phyloP scores from a whole-genome alignment of 2,329 filamentous ascomycete genomes.

The Venturia nashicola region DNA sequence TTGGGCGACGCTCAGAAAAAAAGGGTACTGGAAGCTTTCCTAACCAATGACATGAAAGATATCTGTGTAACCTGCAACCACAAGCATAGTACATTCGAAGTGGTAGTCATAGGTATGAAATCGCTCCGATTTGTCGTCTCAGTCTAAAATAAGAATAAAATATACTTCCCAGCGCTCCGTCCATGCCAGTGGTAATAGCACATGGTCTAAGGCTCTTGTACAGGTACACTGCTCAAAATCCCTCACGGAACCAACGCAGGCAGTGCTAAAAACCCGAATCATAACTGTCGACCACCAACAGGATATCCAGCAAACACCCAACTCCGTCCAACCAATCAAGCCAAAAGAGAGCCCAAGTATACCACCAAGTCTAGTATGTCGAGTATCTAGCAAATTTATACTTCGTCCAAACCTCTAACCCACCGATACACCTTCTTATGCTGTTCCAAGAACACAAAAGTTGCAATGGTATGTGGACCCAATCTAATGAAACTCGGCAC shows the following conservation, averaged over 20 bases:
- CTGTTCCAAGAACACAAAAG: conserved; percentile 75
- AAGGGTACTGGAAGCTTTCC: no score
- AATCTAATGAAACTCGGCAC: conserved; percentile 62
- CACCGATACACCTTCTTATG: conserved; percentile 66
- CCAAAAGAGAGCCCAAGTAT: not conserved
- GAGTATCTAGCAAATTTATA: not conserved
- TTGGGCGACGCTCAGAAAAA: not conserved
- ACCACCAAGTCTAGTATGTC: conserved; percentile 2
- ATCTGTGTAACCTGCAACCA: no score
- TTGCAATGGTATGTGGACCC: conserved; percentile 70
- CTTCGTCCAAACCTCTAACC: not conserved
- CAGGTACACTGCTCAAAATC: not conserved
- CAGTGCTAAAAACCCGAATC: not conserved
- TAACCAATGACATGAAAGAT: no score
- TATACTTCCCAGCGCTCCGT: not conserved
- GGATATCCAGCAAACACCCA: not conserved
- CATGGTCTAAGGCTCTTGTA: not conserved
- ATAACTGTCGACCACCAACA: not conserved
- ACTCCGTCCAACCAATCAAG: not conserved
- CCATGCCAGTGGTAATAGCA: not conserved
- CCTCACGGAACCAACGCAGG: not conserved
- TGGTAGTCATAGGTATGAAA: not conserved
- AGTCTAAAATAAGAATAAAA: not conserved
- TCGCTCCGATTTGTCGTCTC: not conserved
- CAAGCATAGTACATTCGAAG: not conserved